Conservation (phyloP, 106 monocot genomes). For the Alisma plantagoaquatica region DNA sequence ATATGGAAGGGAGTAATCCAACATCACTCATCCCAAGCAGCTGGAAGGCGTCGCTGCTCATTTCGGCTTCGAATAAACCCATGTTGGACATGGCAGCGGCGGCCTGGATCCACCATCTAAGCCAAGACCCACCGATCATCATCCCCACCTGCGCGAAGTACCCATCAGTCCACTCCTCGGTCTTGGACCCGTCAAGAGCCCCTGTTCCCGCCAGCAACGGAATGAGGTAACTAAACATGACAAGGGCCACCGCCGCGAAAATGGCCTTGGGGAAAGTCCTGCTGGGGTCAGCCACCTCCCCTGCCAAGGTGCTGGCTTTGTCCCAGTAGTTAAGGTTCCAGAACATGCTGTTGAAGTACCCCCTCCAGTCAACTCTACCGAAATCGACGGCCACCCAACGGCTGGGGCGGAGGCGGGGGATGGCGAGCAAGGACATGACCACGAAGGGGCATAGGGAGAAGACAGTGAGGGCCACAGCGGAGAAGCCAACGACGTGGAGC, state of each 20-base stretch:
- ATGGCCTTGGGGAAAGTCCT: constrained; percentile 61
- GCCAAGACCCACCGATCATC: constrained; percentile 62
- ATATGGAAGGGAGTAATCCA: constrained; percentile 70
- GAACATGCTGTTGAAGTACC: constrained; percentile 80
- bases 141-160: constrained; percentile 66
- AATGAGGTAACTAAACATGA: constrained; percentile 51
- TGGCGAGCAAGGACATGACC: constrained; percentile 38
- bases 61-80: constrained; percentile 91
- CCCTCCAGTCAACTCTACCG: constrained; percentile 18
- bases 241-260: constrained; percentile 50
- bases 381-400: constrained; percentile 43
- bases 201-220: constrained; percentile 81
- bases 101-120: constrained; percentile 71
- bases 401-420: constrained; percentile 38
- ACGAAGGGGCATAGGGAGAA: constrained; percentile 77
- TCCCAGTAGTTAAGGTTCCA: constrained; percentile 98
- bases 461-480: constrained; percentile 51
- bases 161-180: constrained; percentile 70
- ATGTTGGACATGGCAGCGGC: constrained; percentile 88
- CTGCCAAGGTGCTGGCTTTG: constrained; percentile 82
- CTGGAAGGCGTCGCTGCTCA: constrained; percentile 86
- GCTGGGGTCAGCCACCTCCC: constrained; percentile 70
- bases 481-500: constrained; percentile 69
- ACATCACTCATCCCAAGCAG: constrained; percentile 83
- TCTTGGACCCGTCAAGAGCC: constrained; percentile 21